A percentile compares a stretch with the other conserved stretches of the same genome.
Evolutionary conservation across 176 grass and related monocot genomes (phyloP).

Genomic region (Oryza officinalis): DNA sequence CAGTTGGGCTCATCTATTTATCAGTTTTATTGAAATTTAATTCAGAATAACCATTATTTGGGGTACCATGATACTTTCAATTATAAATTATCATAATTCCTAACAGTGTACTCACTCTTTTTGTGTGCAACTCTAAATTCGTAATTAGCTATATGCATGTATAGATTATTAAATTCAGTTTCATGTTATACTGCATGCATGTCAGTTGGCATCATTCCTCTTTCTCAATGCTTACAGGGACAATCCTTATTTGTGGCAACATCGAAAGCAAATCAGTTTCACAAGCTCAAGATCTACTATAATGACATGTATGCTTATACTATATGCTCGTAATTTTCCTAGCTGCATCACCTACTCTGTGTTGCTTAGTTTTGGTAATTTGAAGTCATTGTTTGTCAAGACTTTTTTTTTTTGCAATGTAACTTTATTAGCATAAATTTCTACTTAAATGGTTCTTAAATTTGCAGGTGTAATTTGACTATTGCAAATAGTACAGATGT

Average conservation of each 20-base stretch:
- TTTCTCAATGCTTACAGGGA: background rate
- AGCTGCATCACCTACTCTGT: background rate
- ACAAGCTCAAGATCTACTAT: constrained; percentile 7
- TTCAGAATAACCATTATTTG: background rate
- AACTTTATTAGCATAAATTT: background rate
- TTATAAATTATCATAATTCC: background rate
- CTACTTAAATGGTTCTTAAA: background rate
- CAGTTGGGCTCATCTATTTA: too few relatives aligned
- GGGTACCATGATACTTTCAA: background rate
- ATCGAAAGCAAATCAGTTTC: constrained; percentile 13
- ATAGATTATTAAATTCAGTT: background rate
- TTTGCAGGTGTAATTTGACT: constrained; percentile 31
- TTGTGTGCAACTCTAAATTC: background rate
- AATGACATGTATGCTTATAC: constrained; percentile 2
- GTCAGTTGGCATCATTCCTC: background rate
- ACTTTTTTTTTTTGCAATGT: background rate
- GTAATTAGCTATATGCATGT: background rate
- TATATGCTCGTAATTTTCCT: background rate
- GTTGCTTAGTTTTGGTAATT: background rate
- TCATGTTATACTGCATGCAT: background rate
- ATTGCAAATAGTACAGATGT: constrained; percentile 19
- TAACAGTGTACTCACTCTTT: background rate
- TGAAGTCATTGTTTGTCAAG: background rate
- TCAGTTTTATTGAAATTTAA: too few relatives aligned
- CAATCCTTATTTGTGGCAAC: constrained; percentile 21